Base-by-base conservation (phyloP, 208 protist species). In the Herpetomonas samuelpessoai region DNA sequence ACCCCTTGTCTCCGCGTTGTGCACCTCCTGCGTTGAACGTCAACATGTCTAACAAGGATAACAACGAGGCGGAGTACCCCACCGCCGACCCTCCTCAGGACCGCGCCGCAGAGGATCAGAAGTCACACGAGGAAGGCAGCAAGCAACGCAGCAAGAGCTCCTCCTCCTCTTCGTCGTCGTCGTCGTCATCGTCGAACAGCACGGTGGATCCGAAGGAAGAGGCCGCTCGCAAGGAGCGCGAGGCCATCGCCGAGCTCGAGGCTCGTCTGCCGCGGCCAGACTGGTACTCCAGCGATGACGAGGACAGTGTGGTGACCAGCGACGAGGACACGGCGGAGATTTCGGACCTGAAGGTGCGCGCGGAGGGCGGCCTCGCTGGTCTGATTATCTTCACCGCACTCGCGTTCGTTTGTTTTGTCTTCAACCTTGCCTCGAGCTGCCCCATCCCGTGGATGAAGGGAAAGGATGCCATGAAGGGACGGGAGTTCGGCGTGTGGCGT, bases 211-310 rank as follows among this genome's bases (percentile, higher is more conserved):
- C 9, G 6, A 41, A 41, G 35, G 24, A 68, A 4, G 64, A 70
- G 30, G 59, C 69, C 19, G 50, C 59, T 3, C 63, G 75, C 38
- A 56, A 66, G 44, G 65, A 73, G 55, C 62, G 64, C 35, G 66
- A 64, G 21, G 62, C 67, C 28, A 59, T 83, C 28, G 55, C 62
- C 18, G 64, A 45, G 38, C 53, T 83, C 18, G 62, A 81, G 56
- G 56, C 64, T 19, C 50, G 30, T 41, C 74, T 85, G 52, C 79
- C 74, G 9, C 35, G 9, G 6, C 35, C 35, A 2, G 64, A 72
- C 39, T 84, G 78, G 78, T 84, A 84, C 65, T 58, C 58, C 22
- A 84, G 73, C 56, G 68, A 71, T 48, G 66, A 80, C 31, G 79
- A 81, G 6, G 69, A 71, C 22, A 45, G 47, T 24, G 57, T 71